Evolutionary conservation across 1,139 yeast species (phyloP).

Genomic region (Pichia sp.): DNA sequence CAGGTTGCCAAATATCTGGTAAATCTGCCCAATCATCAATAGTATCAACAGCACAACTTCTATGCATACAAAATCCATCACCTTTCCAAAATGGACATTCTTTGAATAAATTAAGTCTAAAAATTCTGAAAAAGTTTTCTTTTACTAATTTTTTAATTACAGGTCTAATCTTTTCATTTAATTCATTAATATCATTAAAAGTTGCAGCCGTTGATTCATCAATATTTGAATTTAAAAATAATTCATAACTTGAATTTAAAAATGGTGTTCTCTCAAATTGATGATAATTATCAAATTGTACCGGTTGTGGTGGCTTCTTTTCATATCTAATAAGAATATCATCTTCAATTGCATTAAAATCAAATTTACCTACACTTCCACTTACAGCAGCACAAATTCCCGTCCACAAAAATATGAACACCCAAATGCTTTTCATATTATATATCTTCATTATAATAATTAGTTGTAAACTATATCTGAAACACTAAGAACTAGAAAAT

Average conservation of each 20-base stretch:
- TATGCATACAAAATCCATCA: slow-evolving; percentile 79
- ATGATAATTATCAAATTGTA: slow-evolving; percentile 23
- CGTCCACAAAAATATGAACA: neutral
- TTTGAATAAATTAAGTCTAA: slow-evolving; percentile 78
- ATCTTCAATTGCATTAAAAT: slow-evolving; percentile 7
- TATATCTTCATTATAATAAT: no score
- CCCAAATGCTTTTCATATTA: neutral
- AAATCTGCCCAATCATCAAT: slow-evolving; percentile 56
- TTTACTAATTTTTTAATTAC: slow-evolving; percentile 50
- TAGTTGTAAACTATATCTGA: no score
- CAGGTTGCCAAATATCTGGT: slow-evolving; percentile 70
- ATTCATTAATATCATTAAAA: slow-evolving; percentile 44
- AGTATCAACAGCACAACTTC: slow-evolving; percentile 87
- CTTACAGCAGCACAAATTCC: neutral
- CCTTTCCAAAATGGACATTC: slow-evolving; percentile 87
- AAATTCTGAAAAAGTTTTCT: slow-evolving; percentile 76
- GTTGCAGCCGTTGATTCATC: slow-evolving; percentile 39
- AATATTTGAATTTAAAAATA: slow-evolving; percentile 20
- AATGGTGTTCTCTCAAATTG: slow-evolving; percentile 29
- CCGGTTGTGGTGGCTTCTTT: slow-evolving; percentile 23
- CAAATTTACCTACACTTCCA: no score
- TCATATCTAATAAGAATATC: slow-evolving; percentile 16
- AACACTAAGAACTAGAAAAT: no score
- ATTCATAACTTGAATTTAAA: slow-evolving; percentile 16
- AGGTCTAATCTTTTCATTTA: slow-evolving; percentile 48